phyloP scores from a whole-genome alignment of 2,329 filamentous ascomycete species.

The Xylaria sp. region DNA sequence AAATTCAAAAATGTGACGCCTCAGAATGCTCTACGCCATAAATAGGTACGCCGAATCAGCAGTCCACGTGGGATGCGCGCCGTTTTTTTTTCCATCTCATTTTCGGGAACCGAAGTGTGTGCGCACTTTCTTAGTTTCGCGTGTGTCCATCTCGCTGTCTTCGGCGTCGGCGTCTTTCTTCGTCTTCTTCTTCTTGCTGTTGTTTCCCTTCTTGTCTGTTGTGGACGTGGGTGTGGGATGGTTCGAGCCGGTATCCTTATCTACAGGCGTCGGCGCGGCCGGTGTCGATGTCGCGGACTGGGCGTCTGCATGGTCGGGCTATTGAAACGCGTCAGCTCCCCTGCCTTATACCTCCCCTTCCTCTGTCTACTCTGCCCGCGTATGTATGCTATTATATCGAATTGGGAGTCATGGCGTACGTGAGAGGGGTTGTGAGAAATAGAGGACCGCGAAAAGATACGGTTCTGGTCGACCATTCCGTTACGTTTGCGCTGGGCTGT shows the following conservation, averaged over 20 bases:
- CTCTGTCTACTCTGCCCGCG: not conserved
- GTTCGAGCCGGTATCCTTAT: slow-evolving; percentile 56
- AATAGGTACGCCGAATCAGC: slow-evolving; percentile 5
- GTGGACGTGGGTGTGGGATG: slow-evolving; percentile 67
- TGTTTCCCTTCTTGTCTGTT: slow-evolving; percentile 54
- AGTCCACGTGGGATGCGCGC: not conserved
- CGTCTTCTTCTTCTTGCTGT: slow-evolving; percentile 63
- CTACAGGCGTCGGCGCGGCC: slow-evolving; percentile 63
- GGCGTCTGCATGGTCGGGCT: slow-evolving; percentile 56
- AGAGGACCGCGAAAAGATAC: slow-evolving; percentile 77
- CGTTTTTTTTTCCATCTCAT: slow-evolving; percentile 40
- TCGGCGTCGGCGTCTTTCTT: slow-evolving; percentile 58
- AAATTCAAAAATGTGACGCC: slow-evolving; percentile 4
- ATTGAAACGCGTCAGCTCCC: slow-evolving; percentile 15
- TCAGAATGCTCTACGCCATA: slow-evolving; percentile 13
- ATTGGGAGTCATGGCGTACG: slow-evolving; percentile 42
- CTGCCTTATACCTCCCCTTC: not conserved
- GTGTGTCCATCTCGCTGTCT: slow-evolving; percentile 69
- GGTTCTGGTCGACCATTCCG: slow-evolving; percentile 73
- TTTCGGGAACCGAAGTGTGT: slow-evolving; percentile 68
- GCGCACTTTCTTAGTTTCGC: slow-evolving; percentile 64
- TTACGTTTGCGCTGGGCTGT: slow-evolving; percentile 72
- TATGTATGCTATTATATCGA: not conserved
- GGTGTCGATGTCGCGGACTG: slow-evolving; percentile 57
- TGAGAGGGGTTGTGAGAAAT: slow-evolving; percentile 66